These are phyloP conservation scores for Tricholoma sp. DNA, from an alignment of 768 basidiomycete species.

Conservation along the genomic window DNA sequence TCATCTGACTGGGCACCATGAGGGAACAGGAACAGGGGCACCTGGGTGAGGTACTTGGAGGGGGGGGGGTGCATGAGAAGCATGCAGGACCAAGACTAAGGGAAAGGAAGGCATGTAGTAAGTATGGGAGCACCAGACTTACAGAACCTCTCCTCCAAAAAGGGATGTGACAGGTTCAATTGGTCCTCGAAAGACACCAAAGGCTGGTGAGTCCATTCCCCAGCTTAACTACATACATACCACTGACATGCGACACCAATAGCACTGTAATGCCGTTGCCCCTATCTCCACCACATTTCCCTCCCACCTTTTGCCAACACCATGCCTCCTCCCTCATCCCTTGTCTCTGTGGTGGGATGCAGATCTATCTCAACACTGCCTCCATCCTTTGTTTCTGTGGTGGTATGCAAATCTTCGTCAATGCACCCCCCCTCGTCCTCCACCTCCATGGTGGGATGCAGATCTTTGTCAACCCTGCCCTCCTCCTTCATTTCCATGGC, in stretches of 20 bases:
- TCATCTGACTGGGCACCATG: too few relatives aligned
- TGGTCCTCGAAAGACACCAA: background rate
- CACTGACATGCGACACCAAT: background rate
- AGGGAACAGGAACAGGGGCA: too few relatives aligned
- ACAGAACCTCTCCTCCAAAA: background rate
- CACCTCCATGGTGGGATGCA: background rate
- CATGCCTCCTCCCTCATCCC: background rate
- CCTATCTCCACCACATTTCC: background rate
- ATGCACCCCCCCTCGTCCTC: background rate
- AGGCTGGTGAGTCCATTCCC: background rate
- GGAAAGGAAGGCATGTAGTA: too few relatives aligned
- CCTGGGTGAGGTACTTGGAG: too few relatives aligned
- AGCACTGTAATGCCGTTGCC: conserved; percentile 8
- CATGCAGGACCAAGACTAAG: too few relatives aligned
- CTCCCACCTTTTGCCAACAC: background rate
- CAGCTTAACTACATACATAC: background rate
- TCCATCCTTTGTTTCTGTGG: background rate
- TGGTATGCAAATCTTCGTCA: background rate
- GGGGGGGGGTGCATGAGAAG: too few relatives aligned
- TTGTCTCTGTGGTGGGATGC: background rate
- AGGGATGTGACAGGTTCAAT: background rate
- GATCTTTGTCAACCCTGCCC: background rate
- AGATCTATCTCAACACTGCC: background rate
- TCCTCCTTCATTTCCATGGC: background rate
- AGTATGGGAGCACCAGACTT: too few relatives aligned